These are phyloP conservation scores for Puccinia novopanici DNA, from an alignment of 1,284 basidiomycete genomes.

Conservation along the genomic window DNA sequence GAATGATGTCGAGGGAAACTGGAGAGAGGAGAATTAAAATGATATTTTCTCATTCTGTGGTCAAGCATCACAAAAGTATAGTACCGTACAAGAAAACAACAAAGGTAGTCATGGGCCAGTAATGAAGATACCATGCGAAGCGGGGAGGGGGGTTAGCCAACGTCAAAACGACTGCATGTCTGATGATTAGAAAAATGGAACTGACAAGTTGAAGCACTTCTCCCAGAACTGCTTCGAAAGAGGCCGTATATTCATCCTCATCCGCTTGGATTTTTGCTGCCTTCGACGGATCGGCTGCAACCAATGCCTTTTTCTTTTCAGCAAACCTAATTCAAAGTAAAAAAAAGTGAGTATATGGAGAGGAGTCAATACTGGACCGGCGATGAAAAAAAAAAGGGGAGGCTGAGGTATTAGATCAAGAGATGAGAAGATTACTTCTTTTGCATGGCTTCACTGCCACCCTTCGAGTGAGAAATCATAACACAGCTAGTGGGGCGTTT, in stretches of 20 bases:
- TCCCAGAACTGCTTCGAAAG: constrained; percentile 37
- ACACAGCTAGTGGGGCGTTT: constrained; percentile 98
- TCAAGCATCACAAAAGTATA: neutral
- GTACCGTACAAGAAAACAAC: neutral
- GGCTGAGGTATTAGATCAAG: neutral
- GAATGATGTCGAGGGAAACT: neutral
- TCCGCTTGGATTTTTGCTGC: constrained; percentile 46
- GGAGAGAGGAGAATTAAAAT: neutral
- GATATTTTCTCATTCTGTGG: constrained; percentile 19
- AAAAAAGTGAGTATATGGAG: neutral
- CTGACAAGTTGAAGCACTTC: constrained; percentile 48
- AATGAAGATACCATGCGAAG: neutral
- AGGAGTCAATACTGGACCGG: neutral
- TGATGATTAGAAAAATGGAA: neutral
- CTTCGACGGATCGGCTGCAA: constrained; percentile 42
- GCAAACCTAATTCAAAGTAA: constrained; percentile 14
- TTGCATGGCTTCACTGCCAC: constrained; percentile 41
- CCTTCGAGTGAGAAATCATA: constrained; percentile 67
- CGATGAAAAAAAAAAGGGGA: neutral
- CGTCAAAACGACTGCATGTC: neutral
- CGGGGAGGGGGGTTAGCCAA: neutral
- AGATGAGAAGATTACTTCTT: constrained; percentile 36
- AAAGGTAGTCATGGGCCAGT: neutral
- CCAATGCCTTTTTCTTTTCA: constrained; percentile 39
- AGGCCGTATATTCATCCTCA: constrained; percentile 44